Evolutionary conservation across 371 early-diverging fungal species (phyloP), one percentile per base, ranked within the genome.

Genomic region (Capillidium rhysosporum): DNA sequence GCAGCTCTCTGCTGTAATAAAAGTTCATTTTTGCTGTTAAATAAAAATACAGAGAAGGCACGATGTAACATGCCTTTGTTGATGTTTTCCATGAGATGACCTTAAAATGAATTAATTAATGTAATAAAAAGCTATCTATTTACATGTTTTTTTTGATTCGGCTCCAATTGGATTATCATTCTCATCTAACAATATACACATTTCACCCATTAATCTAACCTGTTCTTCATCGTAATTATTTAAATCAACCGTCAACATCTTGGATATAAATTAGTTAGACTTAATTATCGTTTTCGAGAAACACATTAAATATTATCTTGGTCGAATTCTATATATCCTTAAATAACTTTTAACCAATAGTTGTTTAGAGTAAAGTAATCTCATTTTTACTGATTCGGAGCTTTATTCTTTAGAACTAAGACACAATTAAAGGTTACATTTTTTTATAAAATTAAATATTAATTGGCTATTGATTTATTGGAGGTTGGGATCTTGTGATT

Each of bases 11-110:
- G 91, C 65, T 97, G 95, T 53, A 94, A 75, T 40, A 97, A 73
- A 12, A 97, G 76, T 57, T 80, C 72, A 39, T 71, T 69, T 56
- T 89, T 77, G 7, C 61, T 56, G 66, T 76, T 69, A 73, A 97
- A 97, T 40, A 94, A 67, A 63, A 97, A 97, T 31, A 94, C 93
- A 44, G 84, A 83, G 70, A 97, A 97, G 18, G 97, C 97, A 39
- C 97, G 86, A 71, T 97, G 97, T 55, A 97, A 73, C 34, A 89
- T 70, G 1, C 89, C 87, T 51, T 76, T 65, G 57, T 77, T 62
- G 60, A 92, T 92, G 66, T 91, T 89, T 43, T 73, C 69, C 90
- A 91, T 92, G 52, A 89, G 66, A 66, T 96, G 93, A 66, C 86
- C 87, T 86, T 56, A n/a, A 26, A 39, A 56, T 38, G 30, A 18